Evolutionary conservation across 805 yeast genomes (phyloP), one percentile per base, ranked within the genome.

Genomic region (Saturnispora zaruensis): DNA sequence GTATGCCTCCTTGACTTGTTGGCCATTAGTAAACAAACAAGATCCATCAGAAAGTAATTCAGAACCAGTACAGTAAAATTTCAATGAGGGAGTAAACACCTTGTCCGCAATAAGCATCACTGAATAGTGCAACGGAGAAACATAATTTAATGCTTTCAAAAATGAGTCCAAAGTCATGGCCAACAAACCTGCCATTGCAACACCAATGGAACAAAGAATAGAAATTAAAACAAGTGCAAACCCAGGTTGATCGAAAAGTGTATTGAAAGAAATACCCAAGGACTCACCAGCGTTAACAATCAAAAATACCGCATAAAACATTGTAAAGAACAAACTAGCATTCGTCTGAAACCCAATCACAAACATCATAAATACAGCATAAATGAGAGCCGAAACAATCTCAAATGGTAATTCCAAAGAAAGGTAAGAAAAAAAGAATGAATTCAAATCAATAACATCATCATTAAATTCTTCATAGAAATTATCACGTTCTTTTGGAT

Each of bases 181-280:
- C 81, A 88, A 74, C 9, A 89, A 69, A 3, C 96, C 96, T 1
- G 87, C 85, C 93, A 88, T 84, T 56, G 84, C 78, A 5, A 84
- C 78, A 5, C 91, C 93, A 45, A 87, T 67, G 2, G 87, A 78
- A 47, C 85, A 67, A 26, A 84, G 62, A 7, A 80, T 74, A 0
- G 90, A 77, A 33, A 88, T 79, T 3, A 85, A 66, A 61, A 84
- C 86, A 16, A 86, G 81, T 0, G 93, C 95, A 59, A 87, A 78
- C 0, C 96, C 96, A 30, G 87, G 76, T 58, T 87, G 88, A 44
- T 71, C 67, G 58, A 88, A 82, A 0, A 84, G 57, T 4, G 90
- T 81, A 59, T 86, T 87, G 51, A 88, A 84, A 45, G 85, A 73
- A 6, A 88, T 84, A 0, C 96, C 96, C 30, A 88, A 69, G 6